Conservation (phyloP, 331 rosid genomes). For the Arachis monticola region DNA sequence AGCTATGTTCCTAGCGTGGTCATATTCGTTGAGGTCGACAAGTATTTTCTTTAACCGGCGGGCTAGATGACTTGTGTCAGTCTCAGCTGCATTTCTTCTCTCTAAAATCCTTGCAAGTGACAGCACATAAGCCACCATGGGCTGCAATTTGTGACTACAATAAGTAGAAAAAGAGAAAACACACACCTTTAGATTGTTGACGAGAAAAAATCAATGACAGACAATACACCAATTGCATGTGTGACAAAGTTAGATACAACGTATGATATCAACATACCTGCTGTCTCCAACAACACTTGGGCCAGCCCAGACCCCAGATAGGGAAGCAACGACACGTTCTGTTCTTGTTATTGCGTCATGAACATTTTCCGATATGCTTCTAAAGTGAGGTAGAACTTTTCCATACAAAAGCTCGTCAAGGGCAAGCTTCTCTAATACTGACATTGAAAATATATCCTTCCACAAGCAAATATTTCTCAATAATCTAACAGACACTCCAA, state of each 20-base stretch:
- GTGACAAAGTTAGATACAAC: neutral
- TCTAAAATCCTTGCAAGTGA: constrained; percentile 73
- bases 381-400: constrained; percentile 86
- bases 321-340: constrained; percentile 80
- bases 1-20: constrained; percentile 77
- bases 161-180: neutral
- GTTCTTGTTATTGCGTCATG: constrained; percentile 91
- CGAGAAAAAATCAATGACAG: constrained; percentile 19
- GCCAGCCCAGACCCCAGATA: constrained; percentile 91
- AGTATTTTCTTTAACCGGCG: constrained; percentile 89
- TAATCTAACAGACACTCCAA: constrained; percentile 87
- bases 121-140: constrained; percentile 77
- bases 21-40: constrained; percentile 88
- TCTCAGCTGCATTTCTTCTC: constrained; percentile 64
- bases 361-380: constrained; percentile 75
- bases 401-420: constrained; percentile 85
- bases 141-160: constrained; percentile 78
- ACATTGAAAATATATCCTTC: constrained; percentile 81
- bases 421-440: constrained; percentile 86
- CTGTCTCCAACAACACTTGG: constrained; percentile 64
- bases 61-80: constrained; percentile 70
- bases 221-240: neutral
- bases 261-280: constrained; percentile 53
- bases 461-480: constrained; percentile 87
- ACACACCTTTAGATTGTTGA: constrained; percentile 29